phyloP scores from a whole-genome alignment of 306 rosid genomes.

The Urtica urens region DNA sequence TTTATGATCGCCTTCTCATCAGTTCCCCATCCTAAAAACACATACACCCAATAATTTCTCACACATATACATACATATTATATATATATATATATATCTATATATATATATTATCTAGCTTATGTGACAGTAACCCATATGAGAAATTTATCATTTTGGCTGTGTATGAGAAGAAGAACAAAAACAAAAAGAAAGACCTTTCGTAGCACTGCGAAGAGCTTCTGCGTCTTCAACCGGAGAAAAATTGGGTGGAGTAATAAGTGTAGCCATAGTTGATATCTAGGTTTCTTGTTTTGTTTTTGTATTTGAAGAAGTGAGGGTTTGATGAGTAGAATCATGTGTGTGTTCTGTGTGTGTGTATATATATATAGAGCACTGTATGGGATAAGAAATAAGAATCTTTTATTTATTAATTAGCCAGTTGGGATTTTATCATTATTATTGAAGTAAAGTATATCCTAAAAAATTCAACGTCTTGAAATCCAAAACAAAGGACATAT shows the following conservation, averaged over 20 bases:
- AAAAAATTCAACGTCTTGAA: neutral
- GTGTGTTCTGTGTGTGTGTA: neutral
- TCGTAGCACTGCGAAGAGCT: slow-evolving; percentile 35
- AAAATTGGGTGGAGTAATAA: slow-evolving; percentile 25
- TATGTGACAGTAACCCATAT: neutral
- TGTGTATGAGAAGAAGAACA: neutral
- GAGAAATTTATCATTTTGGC: neutral
- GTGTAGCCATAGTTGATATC: slow-evolving; percentile 43
- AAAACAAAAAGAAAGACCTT: slow-evolving; percentile 22
- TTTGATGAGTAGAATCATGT: too few species aligned
- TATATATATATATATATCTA: neutral
- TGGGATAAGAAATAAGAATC: too few species aligned
- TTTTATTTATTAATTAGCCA: neutral
- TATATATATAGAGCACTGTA: too few species aligned
- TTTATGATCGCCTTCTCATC: slow-evolving; percentile 57
- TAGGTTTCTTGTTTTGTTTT: too few species aligned
- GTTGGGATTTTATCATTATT: neutral
- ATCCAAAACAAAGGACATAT: slow-evolving; percentile 4
- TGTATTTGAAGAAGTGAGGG: too few species aligned
- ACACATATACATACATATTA: neutral
- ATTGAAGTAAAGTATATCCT: neutral
- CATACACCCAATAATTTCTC: neutral
- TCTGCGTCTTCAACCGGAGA: slow-evolving; percentile 56
- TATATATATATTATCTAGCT: neutral
- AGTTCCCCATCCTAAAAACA: slow-evolving; percentile 66